Percentiles rank a stretch among this genome's conserved stretches.
phyloP scores from a whole-genome alignment of 176 grass and related monocot genomes.

The Ampelocalamus luodianensis region DNA sequence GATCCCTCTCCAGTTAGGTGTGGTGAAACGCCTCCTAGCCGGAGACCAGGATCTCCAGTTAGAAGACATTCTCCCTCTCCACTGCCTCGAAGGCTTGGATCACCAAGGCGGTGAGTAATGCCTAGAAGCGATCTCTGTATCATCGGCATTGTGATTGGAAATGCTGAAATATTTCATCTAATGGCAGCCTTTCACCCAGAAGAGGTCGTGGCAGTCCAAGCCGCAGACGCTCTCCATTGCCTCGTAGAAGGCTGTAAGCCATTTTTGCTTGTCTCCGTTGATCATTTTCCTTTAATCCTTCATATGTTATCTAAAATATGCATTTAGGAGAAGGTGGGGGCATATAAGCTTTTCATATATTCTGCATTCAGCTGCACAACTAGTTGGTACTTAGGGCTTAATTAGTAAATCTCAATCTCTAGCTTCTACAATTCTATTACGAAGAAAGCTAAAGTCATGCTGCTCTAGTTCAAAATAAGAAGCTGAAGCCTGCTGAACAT shows the following conservation, averaged over 20 bases:
- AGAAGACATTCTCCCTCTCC: slow-evolving; percentile 83
- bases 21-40: slow-evolving; percentile 51
- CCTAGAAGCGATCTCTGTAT: background rate
- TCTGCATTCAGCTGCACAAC: background rate
- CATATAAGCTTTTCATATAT: background rate
- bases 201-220: slow-evolving; percentile 65
- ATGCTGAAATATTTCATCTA: slow-evolving; percentile 24
- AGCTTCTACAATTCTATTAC: background rate
- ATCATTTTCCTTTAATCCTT: background rate
- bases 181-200: slow-evolving; percentile 68
- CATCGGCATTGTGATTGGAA: background rate
- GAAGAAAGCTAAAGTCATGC: background rate
- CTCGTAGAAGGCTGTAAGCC: slow-evolving; percentile 76
- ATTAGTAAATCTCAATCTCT: background rate
- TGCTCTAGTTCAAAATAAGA: slow-evolving; percentile 10
- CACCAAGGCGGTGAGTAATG: slow-evolving; percentile 64
- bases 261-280: slow-evolving; percentile 14
- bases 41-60: slow-evolving; percentile 60
- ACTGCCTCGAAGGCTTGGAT: slow-evolving; percentile 64
- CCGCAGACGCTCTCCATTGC: slow-evolving; percentile 63
- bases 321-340: background rate
- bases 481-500: background rate
- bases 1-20: slow-evolving; percentile 51
- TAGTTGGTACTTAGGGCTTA: background rate
- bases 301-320: background rate